Evolutionary conservation across 106 monocot species (phyloP).

Genomic region (Acorus calamus): DNA sequence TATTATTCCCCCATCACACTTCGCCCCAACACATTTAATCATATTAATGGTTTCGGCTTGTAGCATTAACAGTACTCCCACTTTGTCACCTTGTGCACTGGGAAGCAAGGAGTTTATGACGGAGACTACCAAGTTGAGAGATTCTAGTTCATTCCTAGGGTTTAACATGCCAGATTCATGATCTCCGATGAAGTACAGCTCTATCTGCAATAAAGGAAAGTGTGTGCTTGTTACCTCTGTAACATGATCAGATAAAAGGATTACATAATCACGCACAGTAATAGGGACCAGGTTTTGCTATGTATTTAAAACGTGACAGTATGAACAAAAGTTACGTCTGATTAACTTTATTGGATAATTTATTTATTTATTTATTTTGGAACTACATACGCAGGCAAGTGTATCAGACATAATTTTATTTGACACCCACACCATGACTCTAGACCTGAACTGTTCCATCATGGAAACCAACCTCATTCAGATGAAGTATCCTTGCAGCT

Average conservation of each 20-base stretch:
- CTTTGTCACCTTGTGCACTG: conserved; percentile 8
- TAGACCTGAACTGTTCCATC: background rate
- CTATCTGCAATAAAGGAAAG: conserved; percentile 30
- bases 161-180: conserved; percentile 59
- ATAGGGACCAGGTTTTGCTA: too few relatives aligned
- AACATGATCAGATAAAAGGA: background rate
- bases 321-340: background rate
- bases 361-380: background rate
- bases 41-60: conserved; percentile 23
- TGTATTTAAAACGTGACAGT: background rate
- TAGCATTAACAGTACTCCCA: conserved; percentile 29
- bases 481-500: conserved; percentile 51
- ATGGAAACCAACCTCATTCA: conserved; percentile 49
- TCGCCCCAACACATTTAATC: conserved; percentile 21
- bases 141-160: conserved; percentile 79
- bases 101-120: conserved; percentile 17
- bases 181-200: conserved; percentile 79
- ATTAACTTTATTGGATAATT: background rate
- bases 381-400: background rate
- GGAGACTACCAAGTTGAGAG: conserved; percentile 48
- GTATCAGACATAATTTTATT: background rate
- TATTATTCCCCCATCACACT: conserved; percentile 16
- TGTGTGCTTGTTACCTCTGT: too few relatives aligned
- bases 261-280: background rate
- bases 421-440: background rate